These are phyloP conservation scores for Paraleonurus japonicus DNA, from an alignment of 257 asterid species.

Conservation along the genomic window DNA sequence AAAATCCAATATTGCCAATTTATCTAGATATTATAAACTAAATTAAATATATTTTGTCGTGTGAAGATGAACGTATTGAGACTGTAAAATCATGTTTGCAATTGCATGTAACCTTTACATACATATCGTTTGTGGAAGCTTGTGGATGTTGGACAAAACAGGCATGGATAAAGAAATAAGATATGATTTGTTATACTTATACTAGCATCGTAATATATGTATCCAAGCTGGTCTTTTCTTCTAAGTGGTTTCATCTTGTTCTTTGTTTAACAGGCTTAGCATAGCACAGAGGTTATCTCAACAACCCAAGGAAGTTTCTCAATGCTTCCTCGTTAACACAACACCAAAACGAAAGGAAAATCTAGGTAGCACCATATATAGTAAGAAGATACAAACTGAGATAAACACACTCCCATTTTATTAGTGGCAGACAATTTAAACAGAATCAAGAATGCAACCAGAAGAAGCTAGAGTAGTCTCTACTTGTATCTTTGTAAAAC, in stretches of 20 bases:
- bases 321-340: not conserved
- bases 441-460: not conserved
- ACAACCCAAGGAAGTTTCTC: not conserved
- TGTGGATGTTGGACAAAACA: not conserved
- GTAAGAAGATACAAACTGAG: not conserved
- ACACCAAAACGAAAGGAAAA: not conserved
- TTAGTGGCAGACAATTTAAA: not conserved
- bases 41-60: not conserved
- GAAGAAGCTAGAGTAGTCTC: slow-evolving; percentile 1
- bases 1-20: slow-evolving; percentile 12
- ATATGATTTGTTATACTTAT: not conserved
- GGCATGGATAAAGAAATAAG: not conserved
- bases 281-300: not conserved
- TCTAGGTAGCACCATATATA: not conserved
- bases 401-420: not conserved
- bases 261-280: not conserved
- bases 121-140: not conserved
- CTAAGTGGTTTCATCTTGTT: not conserved
- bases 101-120: not conserved
- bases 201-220: not conserved
- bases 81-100: not conserved
- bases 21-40: not conserved
- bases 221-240: not conserved
- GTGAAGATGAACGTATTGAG: not conserved
- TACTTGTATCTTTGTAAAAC: not conserved